Conservation (phyloP, 768 basidiomycete genomes). For the Mycena belliarum region DNA sequence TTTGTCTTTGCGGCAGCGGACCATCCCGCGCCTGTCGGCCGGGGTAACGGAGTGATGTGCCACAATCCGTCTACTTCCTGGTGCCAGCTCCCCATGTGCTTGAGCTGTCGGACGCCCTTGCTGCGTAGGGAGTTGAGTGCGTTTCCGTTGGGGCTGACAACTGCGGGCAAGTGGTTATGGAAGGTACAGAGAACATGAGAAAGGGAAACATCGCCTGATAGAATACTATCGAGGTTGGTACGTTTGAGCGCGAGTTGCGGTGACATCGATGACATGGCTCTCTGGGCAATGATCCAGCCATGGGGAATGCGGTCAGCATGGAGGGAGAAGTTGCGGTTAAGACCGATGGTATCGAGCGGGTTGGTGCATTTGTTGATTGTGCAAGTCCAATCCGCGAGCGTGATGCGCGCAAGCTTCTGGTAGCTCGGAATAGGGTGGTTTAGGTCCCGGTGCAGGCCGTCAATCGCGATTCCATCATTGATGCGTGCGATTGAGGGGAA, state of each 20-base stretch:
- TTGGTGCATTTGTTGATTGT: slow-evolving; percentile 2
- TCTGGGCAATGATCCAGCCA: slow-evolving; percentile 7
- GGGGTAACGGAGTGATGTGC: neutral
- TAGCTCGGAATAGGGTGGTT: slow-evolving; percentile 27
- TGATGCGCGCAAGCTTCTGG: neutral
- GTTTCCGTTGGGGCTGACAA: neutral
- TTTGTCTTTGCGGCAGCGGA: neutral
- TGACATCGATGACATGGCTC: neutral
- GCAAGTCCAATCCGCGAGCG: slow-evolving; percentile 19
- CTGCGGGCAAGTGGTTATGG: neutral
- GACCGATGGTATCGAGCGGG: neutral
- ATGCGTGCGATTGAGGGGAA: slow-evolving; percentile 25
- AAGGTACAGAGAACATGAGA: neutral
- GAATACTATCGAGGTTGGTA: neutral
- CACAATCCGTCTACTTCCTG: neutral
- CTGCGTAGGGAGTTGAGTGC: neutral
- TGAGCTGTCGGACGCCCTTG: neutral
- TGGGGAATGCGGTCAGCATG: neutral
- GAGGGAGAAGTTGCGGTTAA: neutral
- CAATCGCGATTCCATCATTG: slow-evolving; percentile 19
- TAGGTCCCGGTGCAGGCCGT: slow-evolving; percentile 23
- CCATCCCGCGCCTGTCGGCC: neutral
- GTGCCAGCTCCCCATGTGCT: neutral
- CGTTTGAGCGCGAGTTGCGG: neutral
- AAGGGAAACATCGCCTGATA: neutral